Evolutionary conservation across 2,329 filamentous ascomycete species (phyloP), one percentile per base, ranked within the genome.

Genomic region (Tricladium varicosporioides): DNA sequence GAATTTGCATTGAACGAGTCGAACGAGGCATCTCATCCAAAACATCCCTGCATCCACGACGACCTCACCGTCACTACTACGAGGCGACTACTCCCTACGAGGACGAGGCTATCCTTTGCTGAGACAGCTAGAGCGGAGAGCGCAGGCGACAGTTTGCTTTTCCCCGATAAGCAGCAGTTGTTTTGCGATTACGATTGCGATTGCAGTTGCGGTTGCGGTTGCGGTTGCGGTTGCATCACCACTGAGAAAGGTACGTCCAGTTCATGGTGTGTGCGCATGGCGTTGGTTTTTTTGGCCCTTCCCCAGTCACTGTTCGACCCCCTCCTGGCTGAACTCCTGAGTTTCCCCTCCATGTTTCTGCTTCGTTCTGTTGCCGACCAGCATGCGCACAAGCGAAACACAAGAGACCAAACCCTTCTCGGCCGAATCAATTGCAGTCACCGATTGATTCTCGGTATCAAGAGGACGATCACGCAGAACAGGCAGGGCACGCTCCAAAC

Each of bases 1-100:
- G 56, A 52, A 60, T 57, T 54, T 58, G 53, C 55, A 60, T 59
- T 57, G 58, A 58, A 63, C 36, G 11, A 40, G 36, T 40, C 36
- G 36, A 40, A 40, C 36, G 36, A 40, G 36, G n/a, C 36, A 4
- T 27, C 22, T 40, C 36, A 40, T 40, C 36, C 36, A n/a, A 27
- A 27, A 40, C 36, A 40, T 40, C 36, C 36, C 36, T 40, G 36
- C 36, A 40, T 11, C 36, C 7, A 27, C n/a, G 22, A 40, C 36
- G 11, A 40, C 36, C 36, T 13, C 10, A 40, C 36, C 36, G 7
- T 27, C 36, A 40, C 36, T 4, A 40, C 36, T 10, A 40, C 36
- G 36, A 40, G 9, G 3, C 36, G 36, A 40, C 36, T 11, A 10
- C 36, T 13, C 36, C 36, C 36, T 13, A n/a, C 3, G 36, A 40